Conservation (phyloP, 768 basidiomycete genomes). For the Leccinum longicurvipes region DNA sequence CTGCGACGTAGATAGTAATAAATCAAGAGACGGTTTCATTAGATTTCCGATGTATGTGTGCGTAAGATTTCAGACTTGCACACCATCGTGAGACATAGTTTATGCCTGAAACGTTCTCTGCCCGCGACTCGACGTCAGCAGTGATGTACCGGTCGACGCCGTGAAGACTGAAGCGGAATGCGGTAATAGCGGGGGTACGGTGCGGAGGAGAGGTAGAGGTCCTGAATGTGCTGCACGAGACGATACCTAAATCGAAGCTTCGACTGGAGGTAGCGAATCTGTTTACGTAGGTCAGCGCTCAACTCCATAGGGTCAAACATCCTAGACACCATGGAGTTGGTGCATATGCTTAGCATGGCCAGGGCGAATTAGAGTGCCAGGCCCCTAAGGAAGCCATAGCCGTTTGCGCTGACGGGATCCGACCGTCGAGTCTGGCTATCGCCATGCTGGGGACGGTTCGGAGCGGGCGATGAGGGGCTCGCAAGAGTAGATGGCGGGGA, state of each 20-base stretch:
- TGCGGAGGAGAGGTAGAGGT: conserved; percentile 79
- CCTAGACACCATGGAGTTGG: conserved; percentile 80
- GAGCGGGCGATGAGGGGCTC: conserved; percentile 77
- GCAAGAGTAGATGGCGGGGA: conserved; percentile 59
- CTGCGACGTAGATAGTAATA: conserved; percentile 90
- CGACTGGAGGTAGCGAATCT: conserved; percentile 65
- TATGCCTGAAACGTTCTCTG: conserved; percentile 77
- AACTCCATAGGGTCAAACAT: background rate
- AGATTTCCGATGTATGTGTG: conserved; percentile 69
- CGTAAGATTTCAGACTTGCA: background rate
- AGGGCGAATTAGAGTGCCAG: conserved; percentile 86
- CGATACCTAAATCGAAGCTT: conserved; percentile 81
- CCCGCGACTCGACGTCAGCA: conserved; percentile 87
- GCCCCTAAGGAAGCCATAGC: conserved; percentile 76
- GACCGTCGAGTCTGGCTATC: conserved; percentile 90
- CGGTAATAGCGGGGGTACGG: conserved; percentile 72
- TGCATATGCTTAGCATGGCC: conserved; percentile 91
- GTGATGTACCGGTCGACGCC: conserved; percentile 92
- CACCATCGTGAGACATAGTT: conserved; percentile 59
- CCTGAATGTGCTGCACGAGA: conserved; percentile 86
- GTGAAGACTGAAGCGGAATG: conserved; percentile 56
- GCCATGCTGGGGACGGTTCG: conserved; percentile 84
- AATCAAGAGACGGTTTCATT: conserved; percentile 87
- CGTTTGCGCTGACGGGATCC: conserved; percentile 90
- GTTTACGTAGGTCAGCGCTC: background rate